phyloP scores from a whole-genome alignment of 495 filamentous ascomycete genomes.

The Neurospora intermedia region DNA sequence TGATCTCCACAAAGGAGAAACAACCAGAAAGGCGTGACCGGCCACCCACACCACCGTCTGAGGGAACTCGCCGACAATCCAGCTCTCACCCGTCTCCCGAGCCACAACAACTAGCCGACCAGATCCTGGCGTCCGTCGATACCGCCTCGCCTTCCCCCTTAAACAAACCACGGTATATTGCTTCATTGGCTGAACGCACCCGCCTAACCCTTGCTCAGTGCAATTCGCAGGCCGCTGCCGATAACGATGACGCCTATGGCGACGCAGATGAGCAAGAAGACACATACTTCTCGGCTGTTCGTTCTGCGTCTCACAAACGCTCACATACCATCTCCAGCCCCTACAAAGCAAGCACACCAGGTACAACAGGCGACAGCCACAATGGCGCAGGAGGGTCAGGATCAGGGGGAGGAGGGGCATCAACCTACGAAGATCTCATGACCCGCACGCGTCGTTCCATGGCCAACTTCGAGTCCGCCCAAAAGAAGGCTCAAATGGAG shows the following conservation, averaged over 20 bases:
- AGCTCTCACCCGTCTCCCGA: constrained; percentile 22
- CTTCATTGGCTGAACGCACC: constrained; percentile 44
- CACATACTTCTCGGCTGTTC: neutral
- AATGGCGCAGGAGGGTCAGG: neutral
- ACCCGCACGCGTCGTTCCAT: constrained; percentile 78
- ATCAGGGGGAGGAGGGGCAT: neutral
- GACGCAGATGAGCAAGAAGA: constrained; percentile 18
- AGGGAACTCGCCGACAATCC: neutral
- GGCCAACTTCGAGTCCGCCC: constrained; percentile 46
- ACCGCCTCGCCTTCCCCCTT: constrained; percentile 39
- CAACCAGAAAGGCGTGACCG: neutral
- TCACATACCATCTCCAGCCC: constrained; percentile 14
- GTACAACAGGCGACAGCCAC: neutral
- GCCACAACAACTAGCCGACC: constrained; percentile 38
- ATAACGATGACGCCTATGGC: constrained; percentile 10
- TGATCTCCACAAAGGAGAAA: neutral
- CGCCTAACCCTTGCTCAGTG: constrained; percentile 38
- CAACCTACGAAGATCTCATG: constrained; percentile 39
- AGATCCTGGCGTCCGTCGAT: constrained; percentile 47
- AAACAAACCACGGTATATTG: constrained; percentile 42
- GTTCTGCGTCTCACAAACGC: constrained; percentile 13
- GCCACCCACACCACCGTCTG: neutral
- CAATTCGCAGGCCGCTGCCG: constrained; percentile 21
- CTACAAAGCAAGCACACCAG: neutral
- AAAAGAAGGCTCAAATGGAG: constrained; percentile 44